phyloP scores from a whole-genome alignment of 345 rosid species.

The Sisymbrium irio region DNA sequence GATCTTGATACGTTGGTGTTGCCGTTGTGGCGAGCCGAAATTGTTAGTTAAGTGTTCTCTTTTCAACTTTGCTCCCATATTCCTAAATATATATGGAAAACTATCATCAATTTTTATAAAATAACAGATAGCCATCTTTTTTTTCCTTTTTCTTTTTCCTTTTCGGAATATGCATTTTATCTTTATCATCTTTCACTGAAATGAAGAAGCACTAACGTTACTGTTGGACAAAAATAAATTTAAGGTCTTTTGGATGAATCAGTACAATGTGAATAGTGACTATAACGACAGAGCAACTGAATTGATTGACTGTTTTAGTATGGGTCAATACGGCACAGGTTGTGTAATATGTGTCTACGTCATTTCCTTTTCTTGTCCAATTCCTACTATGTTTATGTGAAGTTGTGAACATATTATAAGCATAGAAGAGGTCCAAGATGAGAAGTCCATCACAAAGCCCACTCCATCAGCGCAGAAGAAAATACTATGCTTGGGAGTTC shows the following conservation, averaged over 20 bases:
- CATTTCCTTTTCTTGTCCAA: conserved; percentile 1
- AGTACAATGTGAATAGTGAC: conserved; percentile 12
- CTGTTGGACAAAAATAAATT: background rate
- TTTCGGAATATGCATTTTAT: background rate
- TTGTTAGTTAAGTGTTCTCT: conserved; percentile 15
- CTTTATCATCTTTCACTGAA: background rate
- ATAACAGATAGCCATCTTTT: no score
- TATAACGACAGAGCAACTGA: background rate
- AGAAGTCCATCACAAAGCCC: no score
- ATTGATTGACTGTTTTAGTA: background rate
- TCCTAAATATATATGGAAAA: background rate
- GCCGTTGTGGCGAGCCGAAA: conserved; percentile 10
- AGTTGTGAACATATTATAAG: no score
- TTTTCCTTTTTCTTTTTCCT: background rate
- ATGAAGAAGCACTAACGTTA: background rate
- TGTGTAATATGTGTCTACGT: background rate
- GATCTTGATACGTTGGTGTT: background rate
- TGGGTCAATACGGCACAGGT: background rate
- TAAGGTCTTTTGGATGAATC: background rate
- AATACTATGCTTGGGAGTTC: no score
- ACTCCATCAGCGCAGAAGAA: no score
- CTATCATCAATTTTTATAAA: background rate
- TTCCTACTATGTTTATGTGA: background rate
- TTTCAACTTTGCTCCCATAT: background rate
- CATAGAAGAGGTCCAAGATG: no score